Conservation (phyloP, 345 rosid genomes). For the Xanthoceras sorbifolium region DNA sequence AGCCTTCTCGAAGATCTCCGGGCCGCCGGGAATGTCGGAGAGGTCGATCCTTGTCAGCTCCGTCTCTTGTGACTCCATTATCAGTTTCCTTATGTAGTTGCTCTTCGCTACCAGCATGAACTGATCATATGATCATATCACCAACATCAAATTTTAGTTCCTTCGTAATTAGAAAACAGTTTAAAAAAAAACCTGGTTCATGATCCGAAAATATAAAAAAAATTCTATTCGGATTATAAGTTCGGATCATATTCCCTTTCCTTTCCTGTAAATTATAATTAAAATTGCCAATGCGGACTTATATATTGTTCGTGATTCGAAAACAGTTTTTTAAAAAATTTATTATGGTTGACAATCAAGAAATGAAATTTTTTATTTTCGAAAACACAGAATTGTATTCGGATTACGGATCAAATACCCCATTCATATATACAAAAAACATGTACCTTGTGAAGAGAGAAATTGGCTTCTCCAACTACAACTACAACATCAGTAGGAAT, state of each 20-base stretch:
- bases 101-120: constrained; percentile 93
- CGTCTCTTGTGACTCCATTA: constrained; percentile 64
- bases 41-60: constrained; percentile 64
- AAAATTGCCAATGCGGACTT: neutral
- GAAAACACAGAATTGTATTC: too few relatives aligned
- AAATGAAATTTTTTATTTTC: neutral
- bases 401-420: neutral
- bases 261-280: too few relatives aligned
- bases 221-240: too few relatives aligned
- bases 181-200: too few relatives aligned
- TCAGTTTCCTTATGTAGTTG: constrained; percentile 76
- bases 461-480: constrained; percentile 74
- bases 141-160: too few relatives aligned
- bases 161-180: neutral
- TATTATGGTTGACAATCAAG: neutral
- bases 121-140: constrained; percentile 36
- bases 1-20: constrained; percentile 87
- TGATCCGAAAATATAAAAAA: neutral
- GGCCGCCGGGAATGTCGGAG: constrained; percentile 88
- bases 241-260: too few relatives aligned
- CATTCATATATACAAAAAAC: neutral
- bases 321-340: neutral
- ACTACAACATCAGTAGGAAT: constrained; percentile 78
- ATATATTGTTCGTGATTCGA: neutral
- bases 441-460: constrained; percentile 84